Conservation (phyloP, 2,329 filamentous ascomycete species). For the Fusarium caatingaense region DNA sequence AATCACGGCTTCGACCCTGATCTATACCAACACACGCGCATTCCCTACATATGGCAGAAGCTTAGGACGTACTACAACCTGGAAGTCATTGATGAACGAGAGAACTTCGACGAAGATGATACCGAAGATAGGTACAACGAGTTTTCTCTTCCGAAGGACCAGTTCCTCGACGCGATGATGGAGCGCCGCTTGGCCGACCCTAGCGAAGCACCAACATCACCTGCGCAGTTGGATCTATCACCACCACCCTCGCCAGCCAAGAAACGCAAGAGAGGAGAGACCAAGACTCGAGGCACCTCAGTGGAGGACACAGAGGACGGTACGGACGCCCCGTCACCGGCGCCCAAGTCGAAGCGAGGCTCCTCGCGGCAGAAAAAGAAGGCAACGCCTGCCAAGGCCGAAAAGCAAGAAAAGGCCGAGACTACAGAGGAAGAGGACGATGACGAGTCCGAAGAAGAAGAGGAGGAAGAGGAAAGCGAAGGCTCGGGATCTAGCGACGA, state of each 20-base stretch:
- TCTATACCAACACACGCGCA: slow-evolving; percentile 80
- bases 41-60: slow-evolving; percentile 93
- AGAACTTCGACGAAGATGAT: slow-evolving; percentile 71
- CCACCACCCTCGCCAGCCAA: slow-evolving; percentile 49
- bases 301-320: slow-evolving; percentile 62
- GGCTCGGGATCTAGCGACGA: slow-evolving; percentile 49
- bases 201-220: slow-evolving; percentile 62
- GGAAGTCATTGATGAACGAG: slow-evolving; percentile 85
- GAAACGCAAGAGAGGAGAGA: slow-evolving; percentile 60
- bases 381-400: slow-evolving; percentile 56
- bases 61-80: slow-evolving; percentile 86
- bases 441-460: slow-evolving; percentile 51
- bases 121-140: slow-evolving; percentile 72
- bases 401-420: slow-evolving; percentile 53
- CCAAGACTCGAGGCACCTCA: slow-evolving; percentile 56
- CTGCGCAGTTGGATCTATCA: slow-evolving; percentile 57
- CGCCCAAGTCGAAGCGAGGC: slow-evolving; percentile 55
- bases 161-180: slow-evolving; percentile 61
- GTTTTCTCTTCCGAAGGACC: slow-evolving; percentile 68
- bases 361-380: slow-evolving; percentile 58
- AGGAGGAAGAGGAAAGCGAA: slow-evolving; percentile 54
- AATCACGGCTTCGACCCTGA: slow-evolving; percentile 83
- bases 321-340: slow-evolving; percentile 54
- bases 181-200: slow-evolving; percentile 57
- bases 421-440: slow-evolving; percentile 51